Evolutionary conservation across 495 filamentous ascomycete genomes (phyloP).

Genomic region (Penicillium waksmanii): DNA sequence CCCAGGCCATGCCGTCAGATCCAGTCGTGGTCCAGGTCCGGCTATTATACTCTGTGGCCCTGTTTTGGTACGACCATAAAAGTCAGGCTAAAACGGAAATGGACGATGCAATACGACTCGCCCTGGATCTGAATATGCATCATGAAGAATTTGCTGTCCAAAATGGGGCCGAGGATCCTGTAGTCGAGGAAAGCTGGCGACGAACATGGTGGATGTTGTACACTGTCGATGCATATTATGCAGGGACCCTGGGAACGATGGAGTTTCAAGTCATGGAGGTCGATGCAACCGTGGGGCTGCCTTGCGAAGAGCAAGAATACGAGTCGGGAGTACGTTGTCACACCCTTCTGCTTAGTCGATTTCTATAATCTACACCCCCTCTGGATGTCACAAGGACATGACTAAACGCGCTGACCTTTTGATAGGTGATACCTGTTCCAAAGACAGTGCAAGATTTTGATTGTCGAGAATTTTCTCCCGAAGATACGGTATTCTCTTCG

Average conservation of each 20-base stretch:
- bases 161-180: constrained; percentile 25
- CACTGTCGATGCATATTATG: constrained; percentile 33
- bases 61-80: constrained; percentile 39
- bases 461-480: constrained; percentile 63
- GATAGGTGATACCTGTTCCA: constrained; percentile 63
- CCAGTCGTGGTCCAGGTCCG: constrained; percentile 34
- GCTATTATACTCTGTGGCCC: constrained; percentile 35
- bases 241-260: constrained; percentile 35
- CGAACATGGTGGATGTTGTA: constrained; percentile 45
- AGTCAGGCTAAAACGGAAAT: constrained; percentile 26
- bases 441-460: constrained; percentile 72
- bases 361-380: background rate
- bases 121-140: constrained; percentile 35
- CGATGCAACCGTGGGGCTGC: constrained; percentile 63
- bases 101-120: constrained; percentile 39
- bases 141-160: constrained; percentile 20
- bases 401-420: background rate
- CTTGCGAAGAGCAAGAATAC: constrained; percentile 78
- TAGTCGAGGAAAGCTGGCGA: constrained; percentile 37
- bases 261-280: constrained; percentile 59
- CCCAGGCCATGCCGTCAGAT: constrained; percentile 57
- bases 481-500: constrained; percentile 72
- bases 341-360: constrained; percentile 5
- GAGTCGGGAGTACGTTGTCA: constrained; percentile 57
- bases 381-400: background rate